Percentiles rank a stretch among this genome's conserved stretches.
Evolutionary conservation across 2,329 filamentous ascomycete genomes (phyloP).

Genomic region (Incumbomyces lentus): DNA sequence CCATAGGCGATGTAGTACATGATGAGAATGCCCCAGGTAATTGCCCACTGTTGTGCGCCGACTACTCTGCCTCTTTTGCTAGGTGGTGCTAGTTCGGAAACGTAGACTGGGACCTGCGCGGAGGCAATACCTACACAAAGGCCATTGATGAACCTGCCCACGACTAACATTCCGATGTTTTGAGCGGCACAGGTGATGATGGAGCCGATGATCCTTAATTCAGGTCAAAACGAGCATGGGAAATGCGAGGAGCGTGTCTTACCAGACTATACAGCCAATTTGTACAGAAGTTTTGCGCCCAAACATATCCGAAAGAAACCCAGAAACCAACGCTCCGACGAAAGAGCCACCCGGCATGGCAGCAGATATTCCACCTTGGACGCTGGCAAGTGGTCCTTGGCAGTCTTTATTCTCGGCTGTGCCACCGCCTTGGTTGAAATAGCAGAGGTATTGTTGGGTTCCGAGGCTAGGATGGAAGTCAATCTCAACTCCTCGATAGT

Average conservation of each 20-base stretch:
- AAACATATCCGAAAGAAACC: conserved; percentile 45
- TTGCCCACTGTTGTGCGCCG: conserved; percentile 63
- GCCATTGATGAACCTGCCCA: conserved; percentile 60
- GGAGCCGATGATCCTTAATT: conserved; percentile 8
- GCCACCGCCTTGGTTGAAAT: conserved; percentile 40
- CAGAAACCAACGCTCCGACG: conserved; percentile 47
- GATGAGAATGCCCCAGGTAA: conserved; percentile 59
- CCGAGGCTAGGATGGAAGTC: conserved; percentile 35
- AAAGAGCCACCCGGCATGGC: conserved; percentile 66
- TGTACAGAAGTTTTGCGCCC: conserved; percentile 46
- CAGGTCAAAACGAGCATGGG: too few species aligned
- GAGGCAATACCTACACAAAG: conserved; percentile 64
- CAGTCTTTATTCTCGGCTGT: conserved; percentile 31
- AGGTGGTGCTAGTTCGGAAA: conserved; percentile 54
- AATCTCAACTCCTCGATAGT: conserved; percentile 35
- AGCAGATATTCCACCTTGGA: conserved; percentile 49
- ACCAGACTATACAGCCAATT: conserved; percentile 43
- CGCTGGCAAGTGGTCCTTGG: conserved; percentile 27
- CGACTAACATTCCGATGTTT: conserved; percentile 60
- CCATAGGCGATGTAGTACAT: conserved; percentile 49
- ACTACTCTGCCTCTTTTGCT: conserved; percentile 52
- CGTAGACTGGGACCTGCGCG: conserved; percentile 60
- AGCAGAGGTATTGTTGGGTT: conserved; percentile 47
- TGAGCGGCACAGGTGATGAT: conserved; percentile 32
- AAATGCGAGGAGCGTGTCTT: background rate